A percentile compares a stretch with the other conserved stretches of the same genome.
Evolutionary conservation across 306 rosid species (phyloP).

Genomic region (Mimosa bimucronata): DNA sequence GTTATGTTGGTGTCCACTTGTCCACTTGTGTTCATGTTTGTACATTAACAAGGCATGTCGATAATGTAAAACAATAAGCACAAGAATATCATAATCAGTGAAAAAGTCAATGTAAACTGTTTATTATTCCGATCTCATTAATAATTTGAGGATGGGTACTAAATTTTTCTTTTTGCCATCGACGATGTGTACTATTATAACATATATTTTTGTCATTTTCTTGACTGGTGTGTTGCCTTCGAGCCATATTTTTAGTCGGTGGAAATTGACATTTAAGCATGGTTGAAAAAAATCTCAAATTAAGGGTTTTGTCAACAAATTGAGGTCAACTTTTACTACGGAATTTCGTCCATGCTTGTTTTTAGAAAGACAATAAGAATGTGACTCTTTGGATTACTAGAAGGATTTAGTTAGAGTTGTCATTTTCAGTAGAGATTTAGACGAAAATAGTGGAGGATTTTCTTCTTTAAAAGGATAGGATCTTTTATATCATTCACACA

Average conservation of each 20-base stretch:
- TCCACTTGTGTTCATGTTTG: slow-evolving; percentile 1
- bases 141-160: background rate
- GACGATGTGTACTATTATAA: background rate
- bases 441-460: slow-evolving; percentile 35
- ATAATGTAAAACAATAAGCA: background rate
- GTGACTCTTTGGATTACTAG: slow-evolving; percentile 37
- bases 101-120: slow-evolving; percentile 26
- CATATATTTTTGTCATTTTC: background rate
- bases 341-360: slow-evolving; percentile 14
- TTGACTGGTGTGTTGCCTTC: background rate
- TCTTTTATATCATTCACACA: background rate
- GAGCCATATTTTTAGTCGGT: slow-evolving; percentile 25
- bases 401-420: background rate
- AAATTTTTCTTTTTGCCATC: background rate
- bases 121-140: background rate
- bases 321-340: slow-evolving; percentile 19
- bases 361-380: background rate
- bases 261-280: slow-evolving; percentile 20
- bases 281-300: background rate
- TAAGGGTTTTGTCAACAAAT: background rate
- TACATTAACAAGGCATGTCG: background rate
- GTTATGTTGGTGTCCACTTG: background rate
- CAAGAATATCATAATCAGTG: slow-evolving; percentile 10
- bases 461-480: background rate
- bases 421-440: background rate